Percentiles rank a stretch among this genome's conserved stretches.
These are phyloP conservation scores for Mycena galericulata DNA, from an alignment of 768 basidiomycete genomes.

Conservation along the genomic window DNA sequence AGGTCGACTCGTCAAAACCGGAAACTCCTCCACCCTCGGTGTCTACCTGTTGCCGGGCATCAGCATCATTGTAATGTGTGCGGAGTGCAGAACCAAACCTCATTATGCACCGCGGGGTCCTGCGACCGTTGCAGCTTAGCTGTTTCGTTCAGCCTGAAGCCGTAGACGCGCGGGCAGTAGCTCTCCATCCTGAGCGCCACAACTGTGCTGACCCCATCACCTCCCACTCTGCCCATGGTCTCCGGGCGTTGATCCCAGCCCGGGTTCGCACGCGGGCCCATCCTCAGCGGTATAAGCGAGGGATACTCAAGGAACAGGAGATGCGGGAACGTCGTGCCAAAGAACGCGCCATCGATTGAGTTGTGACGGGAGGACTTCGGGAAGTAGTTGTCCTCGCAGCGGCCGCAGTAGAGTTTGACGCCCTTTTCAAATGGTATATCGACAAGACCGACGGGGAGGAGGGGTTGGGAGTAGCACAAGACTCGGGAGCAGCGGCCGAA, in stretches of 20 bases:
- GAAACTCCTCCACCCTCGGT: constrained; percentile 8
- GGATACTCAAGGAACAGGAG: constrained; percentile 98
- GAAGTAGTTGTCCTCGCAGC: constrained; percentile 98
- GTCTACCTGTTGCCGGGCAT: constrained; percentile 22
- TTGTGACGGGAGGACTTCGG: constrained; percentile 98
- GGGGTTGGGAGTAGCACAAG: constrained; percentile 92
- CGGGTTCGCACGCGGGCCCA: constrained; percentile 51
- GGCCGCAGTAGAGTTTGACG: constrained; percentile 98
- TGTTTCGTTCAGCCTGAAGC: constrained; percentile 94
- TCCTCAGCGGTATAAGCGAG: constrained; percentile 88
- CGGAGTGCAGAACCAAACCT: too few relatives aligned
- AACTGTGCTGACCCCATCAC: constrained; percentile 83
- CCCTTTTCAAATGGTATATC: constrained; percentile 99
- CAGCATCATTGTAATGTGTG: too few relatives aligned
- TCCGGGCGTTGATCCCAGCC: constrained; percentile 58
- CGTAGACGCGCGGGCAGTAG: constrained; percentile 94
- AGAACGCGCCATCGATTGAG: constrained; percentile 98
- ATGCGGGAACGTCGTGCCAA: constrained; percentile 98
- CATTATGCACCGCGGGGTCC: constrained; percentile 88
- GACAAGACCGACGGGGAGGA: constrained; percentile 96
- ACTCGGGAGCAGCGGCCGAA: constrained; percentile 99
- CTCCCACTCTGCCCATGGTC: constrained; percentile 73
- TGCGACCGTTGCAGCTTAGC: constrained; percentile 97
- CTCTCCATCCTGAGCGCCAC: constrained; percentile 92
- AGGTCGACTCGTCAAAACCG: too few relatives aligned